Evolutionary conservation across 805 yeast species (phyloP), one percentile per base, ranked within the genome.

Genomic region (Jamesozyma lodderae): DNA sequence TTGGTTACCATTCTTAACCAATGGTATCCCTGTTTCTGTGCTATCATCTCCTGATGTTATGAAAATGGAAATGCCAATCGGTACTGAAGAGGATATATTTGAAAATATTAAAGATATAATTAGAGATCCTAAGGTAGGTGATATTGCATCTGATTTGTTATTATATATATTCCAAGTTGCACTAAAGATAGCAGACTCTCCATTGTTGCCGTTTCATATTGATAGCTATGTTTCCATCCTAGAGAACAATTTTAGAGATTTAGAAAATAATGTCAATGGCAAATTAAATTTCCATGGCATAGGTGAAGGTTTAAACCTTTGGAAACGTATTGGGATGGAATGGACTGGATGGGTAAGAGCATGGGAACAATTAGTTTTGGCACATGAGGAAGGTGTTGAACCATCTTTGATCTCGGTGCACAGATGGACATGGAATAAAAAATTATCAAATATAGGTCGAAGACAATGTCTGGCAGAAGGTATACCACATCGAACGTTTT

Each of bases 391-490:
- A 4, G 88, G 81, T 2, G 51, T 76, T 3, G 94, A 88, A 54
- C 87, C 94, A 1, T 74, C 86, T 1, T 55, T 81, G 40, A 62
- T 84, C 28, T 71, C 88, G 0, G 76, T 79, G 33, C 77, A 74
- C 45, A 68, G 97, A 50, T 75, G 84, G 80, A 75, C 75, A 40
- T 82, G 92, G 84, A 88, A 88, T 58, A 69, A 75, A n/a, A 75
- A 75, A 43, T 59, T 85, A 49, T 58, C 73, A 3, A 56, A 62
- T 13, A 66, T 83, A 41, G 80, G 78, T 44, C 72, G 71, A 44
- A 57, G 66, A 15, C 71, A 83, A 45, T 52, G 79, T 8, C 54
- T 64, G 6, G 54, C 64, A 1, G 63, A 60, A 6, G 74, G 74
- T 1, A 48, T 73, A 1, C 66, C 67, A 4, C 52, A 61, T 5